Evolutionary conservation across 169 alveolate genomes (phyloP).

Genomic region (Eimeria acervulina): DNA sequence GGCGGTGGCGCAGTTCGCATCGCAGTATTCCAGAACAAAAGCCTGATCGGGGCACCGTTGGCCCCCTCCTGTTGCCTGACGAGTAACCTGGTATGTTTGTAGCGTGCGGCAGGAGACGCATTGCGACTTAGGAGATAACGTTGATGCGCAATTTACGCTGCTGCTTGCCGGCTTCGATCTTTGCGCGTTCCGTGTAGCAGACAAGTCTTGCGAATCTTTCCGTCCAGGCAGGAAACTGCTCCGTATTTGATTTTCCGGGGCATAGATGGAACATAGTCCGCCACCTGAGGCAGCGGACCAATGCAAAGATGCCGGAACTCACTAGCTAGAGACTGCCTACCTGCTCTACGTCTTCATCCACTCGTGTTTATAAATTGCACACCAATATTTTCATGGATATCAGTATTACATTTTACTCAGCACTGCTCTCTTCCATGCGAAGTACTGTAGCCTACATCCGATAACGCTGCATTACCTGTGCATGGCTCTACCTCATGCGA

Average conservation of each 20-base stretch:
- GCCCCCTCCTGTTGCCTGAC: constrained; percentile 56
- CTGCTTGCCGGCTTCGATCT: background rate
- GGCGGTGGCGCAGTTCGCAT: constrained; percentile 32
- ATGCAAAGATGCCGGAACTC: background rate
- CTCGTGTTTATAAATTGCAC: background rate
- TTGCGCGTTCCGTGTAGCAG: background rate
- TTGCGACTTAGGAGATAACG: constrained; percentile 28
- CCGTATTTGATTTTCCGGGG: background rate
- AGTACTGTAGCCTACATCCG: background rate
- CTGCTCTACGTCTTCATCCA: background rate
- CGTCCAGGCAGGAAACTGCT: background rate
- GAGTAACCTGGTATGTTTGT: constrained; percentile 46
- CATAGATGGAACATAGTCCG: constrained; percentile 22
- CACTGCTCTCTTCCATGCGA: background rate
- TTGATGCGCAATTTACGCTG: constrained; percentile 53
- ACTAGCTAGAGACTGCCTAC: background rate
- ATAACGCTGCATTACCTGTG: constrained; percentile 12
- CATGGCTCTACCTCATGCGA: constrained; percentile 47
- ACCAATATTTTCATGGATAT: background rate
- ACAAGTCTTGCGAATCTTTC: background rate
- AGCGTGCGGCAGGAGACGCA: constrained; percentile 56
- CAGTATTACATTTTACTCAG: background rate
- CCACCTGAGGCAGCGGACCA: background rate
- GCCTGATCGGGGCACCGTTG: constrained; percentile 26
- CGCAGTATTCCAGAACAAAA: constrained; percentile 46